Evolutionary conservation across 352 stramenopile genomes (phyloP), one percentile per base, ranked within the genome.

Genomic region (Pythium diclinum): DNA sequence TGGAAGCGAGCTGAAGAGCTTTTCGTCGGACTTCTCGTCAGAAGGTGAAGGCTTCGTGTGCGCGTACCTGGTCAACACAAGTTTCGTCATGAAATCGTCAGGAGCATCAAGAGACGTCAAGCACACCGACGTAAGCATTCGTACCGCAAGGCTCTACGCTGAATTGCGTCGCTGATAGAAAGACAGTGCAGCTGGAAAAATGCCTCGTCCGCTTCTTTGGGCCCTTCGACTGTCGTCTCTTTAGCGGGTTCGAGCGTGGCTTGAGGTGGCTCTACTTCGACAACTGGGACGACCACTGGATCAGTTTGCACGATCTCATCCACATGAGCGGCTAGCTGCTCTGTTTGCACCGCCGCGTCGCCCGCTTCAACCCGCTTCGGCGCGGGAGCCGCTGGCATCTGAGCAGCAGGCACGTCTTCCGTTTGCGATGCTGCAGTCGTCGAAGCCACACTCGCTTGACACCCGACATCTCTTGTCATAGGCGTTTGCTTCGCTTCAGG

Each of bases 1-100:
- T 34, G 69, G 32, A 17, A 89, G 70, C n/a, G 77, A 81, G 25
- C 60, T 77, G 42, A 67, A 85, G 1, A 51, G 17, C 34, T 55
- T 69, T 9, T 67, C 62, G 33, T 34, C 36, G 4, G 42, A 30
- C 3, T 13, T 49, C 2, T 13, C 19, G 42, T 3, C n/a, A 1
- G n/a, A 49, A 28, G 42, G 4, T 47, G 47, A 34, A 1, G 33
- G 42, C 8, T 58, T 32, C 8, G n/a, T 7, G 23, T 34, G 32
- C 1, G 42, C 42, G 14, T 9, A 49, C 16, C 42, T 49, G 13
- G 3, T 6, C n/a, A n/a, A n/a, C n/a, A n/a, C n/a, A n/a, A n/a
- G n/a, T n/a, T n/a, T n/a, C n/a, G n/a, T n/a, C n/a, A n/a, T n/a
- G n/a, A n/a, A n/a, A n/a, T n/a, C n/a, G n/a, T n/a, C n/a, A n/a